phyloP scores from a whole-genome alignment of 805 yeast species.

The Myxozyma neglecta region DNA sequence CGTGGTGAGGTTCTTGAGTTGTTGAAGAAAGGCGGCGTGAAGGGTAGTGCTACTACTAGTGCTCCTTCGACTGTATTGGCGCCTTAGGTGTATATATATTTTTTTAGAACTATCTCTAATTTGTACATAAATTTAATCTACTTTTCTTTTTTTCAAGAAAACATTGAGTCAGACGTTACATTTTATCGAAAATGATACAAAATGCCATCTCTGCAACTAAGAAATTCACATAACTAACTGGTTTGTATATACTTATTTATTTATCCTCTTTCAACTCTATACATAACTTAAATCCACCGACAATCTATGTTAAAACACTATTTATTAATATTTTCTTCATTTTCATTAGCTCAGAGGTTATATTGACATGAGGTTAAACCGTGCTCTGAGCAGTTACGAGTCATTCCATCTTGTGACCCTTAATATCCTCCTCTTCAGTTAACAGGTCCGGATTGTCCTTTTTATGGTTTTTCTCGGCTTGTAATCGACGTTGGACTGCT shows the following conservation, averaged over 20 bases:
- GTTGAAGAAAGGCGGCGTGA: neutral
- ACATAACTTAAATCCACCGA: too few species aligned
- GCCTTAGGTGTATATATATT: neutral
- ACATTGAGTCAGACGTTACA: too few species aligned
- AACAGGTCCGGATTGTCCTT: conserved; percentile 10
- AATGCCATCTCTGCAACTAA: too few species aligned
- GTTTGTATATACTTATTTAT: too few species aligned
- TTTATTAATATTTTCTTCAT: too few species aligned
- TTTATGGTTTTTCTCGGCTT: conserved; percentile 15
- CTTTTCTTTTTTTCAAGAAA: too few species aligned
- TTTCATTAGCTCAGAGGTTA: too few species aligned
- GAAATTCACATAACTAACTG: too few species aligned
- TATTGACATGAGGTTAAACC: too few species aligned
- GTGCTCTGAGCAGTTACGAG: neutral
- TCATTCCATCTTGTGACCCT: conserved; percentile 29
- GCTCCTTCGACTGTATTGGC: neutral
- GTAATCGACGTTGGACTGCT: conserved; percentile 49
- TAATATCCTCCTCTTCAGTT: conserved; percentile 23
- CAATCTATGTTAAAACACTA: too few species aligned
- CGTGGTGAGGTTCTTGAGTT: conserved; percentile 6
- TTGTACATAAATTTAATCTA: neutral
- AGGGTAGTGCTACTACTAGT: neutral
- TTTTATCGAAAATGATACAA: too few species aligned
- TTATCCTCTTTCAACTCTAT: too few species aligned
- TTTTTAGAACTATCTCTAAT: neutral